These are phyloP conservation scores for Fusarium sp. DNA, from an alignment of 2,329 filamentous ascomycete species.

Conservation along the genomic window DNA sequence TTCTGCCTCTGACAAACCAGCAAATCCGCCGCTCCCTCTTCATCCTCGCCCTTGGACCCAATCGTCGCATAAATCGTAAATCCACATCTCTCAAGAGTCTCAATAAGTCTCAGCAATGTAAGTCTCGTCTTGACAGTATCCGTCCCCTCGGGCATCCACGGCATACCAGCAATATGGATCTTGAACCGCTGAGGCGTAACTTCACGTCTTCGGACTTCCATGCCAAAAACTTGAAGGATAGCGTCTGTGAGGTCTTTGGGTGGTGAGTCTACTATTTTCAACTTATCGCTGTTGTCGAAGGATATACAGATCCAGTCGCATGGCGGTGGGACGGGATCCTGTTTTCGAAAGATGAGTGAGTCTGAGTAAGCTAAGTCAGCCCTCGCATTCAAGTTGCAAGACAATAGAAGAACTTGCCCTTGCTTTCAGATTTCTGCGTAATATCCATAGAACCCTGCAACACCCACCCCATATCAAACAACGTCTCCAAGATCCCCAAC, in stretches of 20 bases:
- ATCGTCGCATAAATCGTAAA: constrained; percentile 22
- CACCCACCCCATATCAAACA: constrained; percentile 26
- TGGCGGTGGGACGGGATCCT: constrained; percentile 5
- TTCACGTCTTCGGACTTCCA: neutral
- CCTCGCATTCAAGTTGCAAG: too few relatives aligned
- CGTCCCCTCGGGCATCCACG: constrained; percentile 4
- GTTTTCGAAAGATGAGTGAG: constrained; percentile 22
- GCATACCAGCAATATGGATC: neutral
- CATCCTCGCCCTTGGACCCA: neutral
- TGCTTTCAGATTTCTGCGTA: constrained; percentile 11
- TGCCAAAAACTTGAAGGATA: neutral
- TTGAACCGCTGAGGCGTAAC: neutral
- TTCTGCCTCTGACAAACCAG: constrained; percentile 21
- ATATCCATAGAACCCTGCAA: constrained; percentile 17
- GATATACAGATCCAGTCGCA: constrained; percentile 29
- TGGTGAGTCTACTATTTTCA: constrained; percentile 15
- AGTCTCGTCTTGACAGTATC: constrained; percentile 1
- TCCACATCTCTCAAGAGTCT: neutral
- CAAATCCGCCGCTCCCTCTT: constrained; percentile 6
- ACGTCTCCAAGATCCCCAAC: constrained; percentile 6
- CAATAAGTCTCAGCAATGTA: neutral
- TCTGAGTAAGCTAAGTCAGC: neutral
- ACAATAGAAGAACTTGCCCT: neutral
- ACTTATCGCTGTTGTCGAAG: constrained; percentile 20
- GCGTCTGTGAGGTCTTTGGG: constrained; percentile 17